Evolutionary conservation across 129 eudicot genomes (phyloP), one percentile per base, ranked within the genome.

Genomic region (Dittrichia graveolens): DNA sequence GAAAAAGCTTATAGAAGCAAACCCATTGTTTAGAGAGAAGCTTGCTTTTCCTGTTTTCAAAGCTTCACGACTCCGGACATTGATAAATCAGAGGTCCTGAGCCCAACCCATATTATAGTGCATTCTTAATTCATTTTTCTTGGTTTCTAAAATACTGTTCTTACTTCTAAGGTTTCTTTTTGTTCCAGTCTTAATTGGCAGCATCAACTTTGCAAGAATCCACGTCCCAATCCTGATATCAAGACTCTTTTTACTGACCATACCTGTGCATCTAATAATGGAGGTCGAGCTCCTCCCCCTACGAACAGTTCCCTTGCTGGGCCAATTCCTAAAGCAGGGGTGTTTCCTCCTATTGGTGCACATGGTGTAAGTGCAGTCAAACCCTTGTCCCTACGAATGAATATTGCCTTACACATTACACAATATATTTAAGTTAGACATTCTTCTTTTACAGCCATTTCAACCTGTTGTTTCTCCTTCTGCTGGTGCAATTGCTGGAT

Each of bases 191-290:
- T 91, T 44, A 91, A 91, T 58, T 91, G 97, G 97, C 95, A 91
- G 85, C 97, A 91, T 80, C 97, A 91, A 60, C 92, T 91, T 48
- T 91, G 97, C 87, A 91, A 91, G 84, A 91, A 83, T 74, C 97
- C 97, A 40, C 94, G 97, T 12, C 88, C 95, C 9, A 91, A 91
- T 71, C 97, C 97, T 67, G 95, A 91, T 75, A 91, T 91, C 44
- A 87, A 91, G 80, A 91, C 97, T 34, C 95, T 91, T 38, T 88
- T 91, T 66, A 78, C 67, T 39, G 97, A 91, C 79, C 97, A 91
- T 76, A 81, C 86, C 19, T 91, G 97, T 83, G 85, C 86, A 61
- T 71, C 91, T 60, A 83, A 74, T 59, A 91, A 91, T 70, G 97
- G 97, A 34, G 76, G 83, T 48, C 91, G 91, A 16, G 89, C 79